Evolutionary conservation across 139 green algal genomes (phyloP).

Genomic region (Klebsormidium nitens): DNA sequence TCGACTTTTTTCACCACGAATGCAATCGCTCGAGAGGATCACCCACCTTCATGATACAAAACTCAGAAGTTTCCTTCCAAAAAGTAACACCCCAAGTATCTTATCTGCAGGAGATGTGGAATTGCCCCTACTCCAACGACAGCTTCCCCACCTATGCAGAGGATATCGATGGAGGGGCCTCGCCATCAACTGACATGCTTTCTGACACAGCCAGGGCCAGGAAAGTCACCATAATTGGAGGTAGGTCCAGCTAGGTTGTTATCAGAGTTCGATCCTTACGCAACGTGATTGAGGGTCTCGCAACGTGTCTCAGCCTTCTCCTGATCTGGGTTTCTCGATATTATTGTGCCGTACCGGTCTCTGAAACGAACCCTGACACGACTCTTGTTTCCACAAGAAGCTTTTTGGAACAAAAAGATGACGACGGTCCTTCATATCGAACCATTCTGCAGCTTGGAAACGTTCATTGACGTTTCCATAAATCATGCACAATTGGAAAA

Average conservation of each 20-base stretch:
- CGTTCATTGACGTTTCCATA: too few relatives aligned
- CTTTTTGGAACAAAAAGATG: too few relatives aligned
- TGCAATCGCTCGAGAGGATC: background rate
- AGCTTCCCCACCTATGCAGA: conserved; percentile 88
- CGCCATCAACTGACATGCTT: conserved; percentile 25
- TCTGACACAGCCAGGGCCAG: conserved; percentile 6
- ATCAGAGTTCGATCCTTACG: background rate
- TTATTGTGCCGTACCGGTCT: too few relatives aligned
- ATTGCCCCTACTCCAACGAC: conserved; percentile 96
- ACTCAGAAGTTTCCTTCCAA: background rate
- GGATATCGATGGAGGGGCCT: conserved; percentile 62
- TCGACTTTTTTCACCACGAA: background rate
- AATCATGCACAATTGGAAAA: too few relatives aligned
- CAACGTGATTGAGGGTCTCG: too few relatives aligned
- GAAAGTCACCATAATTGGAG: conserved; percentile 20
- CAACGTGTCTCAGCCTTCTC: too few relatives aligned
- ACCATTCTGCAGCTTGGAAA: too few relatives aligned
- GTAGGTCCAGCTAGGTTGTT: too few relatives aligned
- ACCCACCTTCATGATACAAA: background rate
- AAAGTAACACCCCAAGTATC: conserved; percentile 36
- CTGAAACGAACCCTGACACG: too few relatives aligned
- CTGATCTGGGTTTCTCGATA: too few relatives aligned
- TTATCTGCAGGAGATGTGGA: conserved; percentile 59
- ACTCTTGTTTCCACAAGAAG: too few relatives aligned
- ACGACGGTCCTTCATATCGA: too few relatives aligned